Percentiles rank a stretch among this genome's conserved stretches.
phyloP scores from a whole-genome alignment of 768 basidiomycete species.

The Lenzites betulinus region DNA sequence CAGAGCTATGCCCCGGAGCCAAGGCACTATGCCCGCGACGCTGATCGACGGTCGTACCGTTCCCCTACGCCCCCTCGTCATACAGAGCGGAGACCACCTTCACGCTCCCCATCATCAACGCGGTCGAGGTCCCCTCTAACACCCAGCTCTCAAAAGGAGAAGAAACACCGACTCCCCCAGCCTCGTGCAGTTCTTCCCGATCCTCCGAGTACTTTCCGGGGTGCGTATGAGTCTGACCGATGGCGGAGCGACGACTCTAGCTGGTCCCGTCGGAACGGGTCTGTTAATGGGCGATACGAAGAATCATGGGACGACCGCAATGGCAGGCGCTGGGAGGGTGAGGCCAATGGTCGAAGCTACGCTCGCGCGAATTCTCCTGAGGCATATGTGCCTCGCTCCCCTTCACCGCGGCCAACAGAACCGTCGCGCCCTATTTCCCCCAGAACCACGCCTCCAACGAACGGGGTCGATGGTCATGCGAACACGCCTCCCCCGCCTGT shows the following conservation, averaged over 20 bases:
- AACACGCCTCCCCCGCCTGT: conserved; percentile 18
- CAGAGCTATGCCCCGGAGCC: conserved; percentile 11
- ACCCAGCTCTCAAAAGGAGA: conserved; percentile 26
- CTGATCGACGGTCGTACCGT: conserved; percentile 13
- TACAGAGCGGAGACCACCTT: not conserved
- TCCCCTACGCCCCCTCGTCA: conserved; percentile 8
- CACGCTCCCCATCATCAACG: conserved; percentile 25
- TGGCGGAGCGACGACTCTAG: conserved; percentile 8
- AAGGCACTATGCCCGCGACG: conserved; percentile 10
- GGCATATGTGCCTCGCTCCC: conserved; percentile 8
- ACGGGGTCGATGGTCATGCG: conserved; percentile 10
- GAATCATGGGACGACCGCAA: not conserved
- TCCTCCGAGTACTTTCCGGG: conserved; percentile 10
- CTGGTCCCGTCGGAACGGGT: conserved; percentile 2
- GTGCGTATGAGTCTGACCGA: conserved; percentile 18
- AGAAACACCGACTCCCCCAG: conserved; percentile 35
- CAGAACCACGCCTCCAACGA: conserved; percentile 14
- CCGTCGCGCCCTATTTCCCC: conserved; percentile 25
- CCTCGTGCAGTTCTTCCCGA: conserved; percentile 22
- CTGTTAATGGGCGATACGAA: conserved; percentile 1
- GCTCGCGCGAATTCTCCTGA: not conserved
- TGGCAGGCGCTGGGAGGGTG: not conserved
- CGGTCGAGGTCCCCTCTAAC: conserved; percentile 31
- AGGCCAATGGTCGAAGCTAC: not conserved
- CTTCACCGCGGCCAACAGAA: conserved; percentile 4